These are phyloP conservation scores for Tylopilus subfusipes DNA, from an alignment of 768 basidiomycete genomes.

Conservation along the genomic window DNA sequence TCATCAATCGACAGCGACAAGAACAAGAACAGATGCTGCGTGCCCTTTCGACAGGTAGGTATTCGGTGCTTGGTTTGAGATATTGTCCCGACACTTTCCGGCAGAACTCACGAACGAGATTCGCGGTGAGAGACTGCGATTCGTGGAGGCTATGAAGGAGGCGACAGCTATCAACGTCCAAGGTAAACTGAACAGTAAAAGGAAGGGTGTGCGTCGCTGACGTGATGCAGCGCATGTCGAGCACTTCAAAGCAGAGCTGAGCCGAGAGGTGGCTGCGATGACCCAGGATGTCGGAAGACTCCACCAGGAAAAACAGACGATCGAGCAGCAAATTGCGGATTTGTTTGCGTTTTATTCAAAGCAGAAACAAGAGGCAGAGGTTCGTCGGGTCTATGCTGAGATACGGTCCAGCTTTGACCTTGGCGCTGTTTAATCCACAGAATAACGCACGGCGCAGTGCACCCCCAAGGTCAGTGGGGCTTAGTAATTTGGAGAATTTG, in stretches of 20 bases:
- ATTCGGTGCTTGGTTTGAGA: not conserved
- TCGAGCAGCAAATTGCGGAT: constrained; percentile 71
- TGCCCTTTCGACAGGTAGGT: constrained; percentile 59
- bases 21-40: constrained; percentile 72
- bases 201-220: not conserved
- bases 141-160: constrained; percentile 94
- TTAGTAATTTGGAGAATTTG: constrained; percentile 27
- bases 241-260: constrained; percentile 79
- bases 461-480: constrained; percentile 19
- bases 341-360: constrained; percentile 70
- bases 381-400: constrained; percentile 7
- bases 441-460: constrained; percentile 22
- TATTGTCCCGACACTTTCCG: not conserved
- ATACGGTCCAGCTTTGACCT: not conserved
- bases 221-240: constrained; percentile 67
- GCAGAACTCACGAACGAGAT: constrained; percentile 81
- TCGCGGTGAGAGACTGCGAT: constrained; percentile 77
- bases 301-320: constrained; percentile 58
- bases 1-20: constrained; percentile 66
- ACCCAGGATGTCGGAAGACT: constrained; percentile 69
- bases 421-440: constrained; percentile 11
- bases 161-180: constrained; percentile 87
- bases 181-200: constrained; percentile 37
- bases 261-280: constrained; percentile 69
- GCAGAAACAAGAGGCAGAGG: constrained; percentile 47